A percentile compares a stretch with the other conserved stretches of the same genome.
These are phyloP conservation scores for Paracorniculantispora psalliotae DNA, from an alignment of 2,329 filamentous ascomycete genomes.

Conservation along the genomic window DNA sequence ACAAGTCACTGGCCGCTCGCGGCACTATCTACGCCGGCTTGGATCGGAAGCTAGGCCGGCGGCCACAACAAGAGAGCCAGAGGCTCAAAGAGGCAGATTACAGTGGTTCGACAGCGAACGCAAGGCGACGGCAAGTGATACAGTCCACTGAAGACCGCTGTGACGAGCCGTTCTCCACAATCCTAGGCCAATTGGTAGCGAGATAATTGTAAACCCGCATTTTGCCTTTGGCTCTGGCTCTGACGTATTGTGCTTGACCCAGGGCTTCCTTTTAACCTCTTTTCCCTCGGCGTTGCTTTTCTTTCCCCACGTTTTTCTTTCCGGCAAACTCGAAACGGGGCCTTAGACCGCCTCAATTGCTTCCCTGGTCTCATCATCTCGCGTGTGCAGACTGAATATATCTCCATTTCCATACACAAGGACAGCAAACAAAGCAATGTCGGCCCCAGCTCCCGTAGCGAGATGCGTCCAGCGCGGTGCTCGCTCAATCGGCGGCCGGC, in stretches of 20 bases:
- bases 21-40: not conserved
- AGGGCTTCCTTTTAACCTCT: not conserved
- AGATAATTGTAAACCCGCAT: conserved; percentile 15
- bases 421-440: conserved; percentile 24
- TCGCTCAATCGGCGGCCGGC: conserved; percentile 26
- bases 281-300: conserved; percentile 6
- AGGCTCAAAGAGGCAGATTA: not conserved
- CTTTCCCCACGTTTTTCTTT: conserved; percentile 21
- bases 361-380: not conserved
- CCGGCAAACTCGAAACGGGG: not conserved
- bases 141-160: not conserved
- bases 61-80: not conserved
- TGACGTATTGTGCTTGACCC: conserved; percentile 5
- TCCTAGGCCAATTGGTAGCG: conserved; percentile 12
- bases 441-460: conserved; percentile 33
- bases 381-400: not conserved
- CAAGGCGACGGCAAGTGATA: not conserved
- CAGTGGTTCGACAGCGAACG: not conserved
- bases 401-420: not conserved
- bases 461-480: conserved; percentile 36
- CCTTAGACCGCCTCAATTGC: not conserved
- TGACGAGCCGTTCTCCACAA: not conserved
- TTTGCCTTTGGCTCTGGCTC: not conserved
- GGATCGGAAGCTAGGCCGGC: not conserved
- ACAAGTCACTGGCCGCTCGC: not conserved